These are phyloP conservation scores for Suillus variegatus DNA, from an alignment of 768 basidiomycete species.

Conservation along the genomic window DNA sequence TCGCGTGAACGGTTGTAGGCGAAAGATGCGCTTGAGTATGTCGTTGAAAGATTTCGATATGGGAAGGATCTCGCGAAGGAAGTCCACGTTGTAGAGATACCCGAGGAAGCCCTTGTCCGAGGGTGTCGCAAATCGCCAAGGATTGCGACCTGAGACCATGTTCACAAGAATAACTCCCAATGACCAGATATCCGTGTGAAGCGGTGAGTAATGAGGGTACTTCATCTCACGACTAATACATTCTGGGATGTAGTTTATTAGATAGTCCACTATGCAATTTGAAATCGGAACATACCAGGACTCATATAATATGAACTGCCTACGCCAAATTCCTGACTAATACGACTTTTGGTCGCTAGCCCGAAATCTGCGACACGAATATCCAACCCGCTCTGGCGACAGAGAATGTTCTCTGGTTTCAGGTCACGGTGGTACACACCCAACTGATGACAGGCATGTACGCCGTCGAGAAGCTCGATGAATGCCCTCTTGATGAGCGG, in stretches of 20 bases:
- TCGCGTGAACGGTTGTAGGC: conserved; percentile 60
- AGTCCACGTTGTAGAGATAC: conserved; percentile 62
- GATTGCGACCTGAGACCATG: conserved; percentile 70
- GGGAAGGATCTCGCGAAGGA: conserved; percentile 67
- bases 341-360: conserved; percentile 49
- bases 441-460: conserved; percentile 69
- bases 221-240: conserved; percentile 50
- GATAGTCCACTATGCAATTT: background rate
- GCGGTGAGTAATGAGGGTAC: conserved; percentile 21
- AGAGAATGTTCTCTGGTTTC: conserved; percentile 83
- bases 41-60: conserved; percentile 67
- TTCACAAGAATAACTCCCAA: conserved; percentile 82
- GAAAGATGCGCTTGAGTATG: conserved; percentile 73
- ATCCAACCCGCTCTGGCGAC: conserved; percentile 48
- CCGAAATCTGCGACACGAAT: conserved; percentile 82
- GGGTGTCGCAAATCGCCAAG: conserved; percentile 72
- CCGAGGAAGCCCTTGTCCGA: conserved; percentile 68
- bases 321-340: conserved; percentile 53
- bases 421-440: conserved; percentile 85
- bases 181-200: conserved; percentile 63
- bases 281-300: conserved; percentile 49
- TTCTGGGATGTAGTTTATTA: conserved; percentile 39
- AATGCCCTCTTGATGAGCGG: conserved; percentile 66
- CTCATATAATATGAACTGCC: conserved; percentile 71
- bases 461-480: conserved; percentile 78